A percentile compares a stretch with the other conserved stretches of the same genome.
These are phyloP conservation scores for Alternaria tenuissima DNA, from an alignment of 2,329 filamentous ascomycete species.

Conservation along the genomic window DNA sequence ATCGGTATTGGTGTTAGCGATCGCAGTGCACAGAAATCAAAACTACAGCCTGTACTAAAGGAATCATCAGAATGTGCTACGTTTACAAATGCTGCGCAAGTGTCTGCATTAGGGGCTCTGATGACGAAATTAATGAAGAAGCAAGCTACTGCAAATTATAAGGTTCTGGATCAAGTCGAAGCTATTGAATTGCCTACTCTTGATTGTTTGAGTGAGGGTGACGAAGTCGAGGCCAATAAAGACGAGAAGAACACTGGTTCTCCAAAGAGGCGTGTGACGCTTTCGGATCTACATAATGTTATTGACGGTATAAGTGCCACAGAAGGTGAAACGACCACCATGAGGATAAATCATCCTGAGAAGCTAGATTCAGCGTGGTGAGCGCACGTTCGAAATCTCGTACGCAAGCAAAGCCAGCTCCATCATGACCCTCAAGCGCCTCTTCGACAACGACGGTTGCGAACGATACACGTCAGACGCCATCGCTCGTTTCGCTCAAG, in stretches of 20 bases:
- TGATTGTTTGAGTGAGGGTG: neutral
- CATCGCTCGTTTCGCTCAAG: conserved; percentile 17
- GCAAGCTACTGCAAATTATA: neutral
- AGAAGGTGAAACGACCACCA: conserved; percentile 78
- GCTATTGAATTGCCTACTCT: neutral
- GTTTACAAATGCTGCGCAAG: neutral
- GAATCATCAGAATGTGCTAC: neutral
- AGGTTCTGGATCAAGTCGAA: conserved; percentile 1
- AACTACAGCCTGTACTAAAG: neutral
- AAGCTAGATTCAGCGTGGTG: conserved; percentile 75
- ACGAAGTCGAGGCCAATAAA: neutral
- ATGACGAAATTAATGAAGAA: conserved; percentile 1
- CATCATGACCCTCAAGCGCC: conserved; percentile 15
- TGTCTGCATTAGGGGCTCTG: neutral
- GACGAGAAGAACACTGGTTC: neutral
- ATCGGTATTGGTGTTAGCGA: conserved; percentile 10
- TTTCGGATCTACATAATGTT: conserved; percentile 80
- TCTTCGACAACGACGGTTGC: conserved; percentile 8
- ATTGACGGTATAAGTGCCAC: conserved; percentile 81
- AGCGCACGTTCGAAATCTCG: conserved; percentile 77
- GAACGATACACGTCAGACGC: conserved; percentile 6
- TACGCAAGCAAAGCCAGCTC: conserved; percentile 18
- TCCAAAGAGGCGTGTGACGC: conserved; percentile 44
- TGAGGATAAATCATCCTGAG: conserved; percentile 80
- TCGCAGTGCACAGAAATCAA: conserved; percentile 33